Base-by-base conservation (phyloP, 1,284 basidiomycete genomes). In the Puccinia triticina region DNA sequence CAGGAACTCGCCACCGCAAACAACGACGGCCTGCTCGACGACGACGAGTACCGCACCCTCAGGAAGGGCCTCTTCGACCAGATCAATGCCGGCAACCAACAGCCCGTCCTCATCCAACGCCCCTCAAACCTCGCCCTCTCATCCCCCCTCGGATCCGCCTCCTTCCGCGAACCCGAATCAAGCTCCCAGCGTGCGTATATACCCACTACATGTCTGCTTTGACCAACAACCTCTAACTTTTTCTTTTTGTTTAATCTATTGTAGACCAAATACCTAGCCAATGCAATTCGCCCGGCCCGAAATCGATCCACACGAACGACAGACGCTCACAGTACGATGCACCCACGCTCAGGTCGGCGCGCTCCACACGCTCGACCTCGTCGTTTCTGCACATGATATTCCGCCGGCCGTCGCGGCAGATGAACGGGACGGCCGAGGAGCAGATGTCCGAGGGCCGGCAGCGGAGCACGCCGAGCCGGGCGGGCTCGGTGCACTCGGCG, bases 31-130 rank as follows among this genome's bases (percentile, higher is more conserved):
- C 61, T 86, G 26, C 73, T 86, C 2, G 85, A 85, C 50, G 85
- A 85, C 34, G 84, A 85, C 21, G 85, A 85, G 61, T 86, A 86
- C 67, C 73, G 85, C 1, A 71, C 84, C 29, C 69, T 86, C 14
- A 76, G 85, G 32, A 53, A 57, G 29, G 79, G 83, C 59, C 43
- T 84, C 10, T 85, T 86, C 64, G 84, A 83, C 67, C 82, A 66
- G 10, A 69, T 71, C 18, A 79, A 59, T 48, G 76, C 55, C 18
- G 50, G 29, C 29, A 2, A 66, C 50, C 29, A 64, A 23, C 43
- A 40, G 32, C 77, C 53, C 53, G 48, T 50, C 11, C 57, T 53
- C 32, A 40, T 61, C 61, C 34, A 64, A 40, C 40, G 61, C 26
- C 21, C 48, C 32, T 43, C 40, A 16, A 46, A 71, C 26, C 48